These are phyloP conservation scores for Globisporangium spiculum DNA, from an alignment of 352 stramenopile genomes.

Conservation along the genomic window DNA sequence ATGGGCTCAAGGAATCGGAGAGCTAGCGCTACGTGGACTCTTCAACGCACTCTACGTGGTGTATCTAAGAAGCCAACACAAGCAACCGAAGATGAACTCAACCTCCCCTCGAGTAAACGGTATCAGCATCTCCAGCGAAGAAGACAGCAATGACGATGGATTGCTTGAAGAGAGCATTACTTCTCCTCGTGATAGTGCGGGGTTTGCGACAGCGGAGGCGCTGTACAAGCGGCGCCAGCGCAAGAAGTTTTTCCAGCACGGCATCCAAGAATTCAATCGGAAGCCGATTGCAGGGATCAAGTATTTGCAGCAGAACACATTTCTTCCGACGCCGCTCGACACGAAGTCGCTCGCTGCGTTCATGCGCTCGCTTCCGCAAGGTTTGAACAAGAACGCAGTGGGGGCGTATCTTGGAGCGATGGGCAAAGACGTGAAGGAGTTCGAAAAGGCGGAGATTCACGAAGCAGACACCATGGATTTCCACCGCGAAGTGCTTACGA, in stretches of 20 bases:
- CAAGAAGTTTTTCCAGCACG: conserved; percentile 83
- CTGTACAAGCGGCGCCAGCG: conserved; percentile 64
- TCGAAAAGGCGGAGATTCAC: conserved; percentile 70
- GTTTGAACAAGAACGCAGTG: conserved; percentile 81
- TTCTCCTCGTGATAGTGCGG: conserved; percentile 4
- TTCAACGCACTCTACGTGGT: conserved; percentile 80
- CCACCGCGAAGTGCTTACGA: conserved; percentile 64
- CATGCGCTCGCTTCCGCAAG: conserved; percentile 73
- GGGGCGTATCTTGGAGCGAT: conserved; percentile 85
- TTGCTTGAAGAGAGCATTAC: conserved; percentile 27
- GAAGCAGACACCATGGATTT: conserved; percentile 85
- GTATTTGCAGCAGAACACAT: conserved; percentile 74
- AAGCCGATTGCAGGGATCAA: conserved; percentile 89
- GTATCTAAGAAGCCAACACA: conserved; percentile 47
- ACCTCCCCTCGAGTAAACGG: background rate
- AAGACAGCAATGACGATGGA: conserved; percentile 30
- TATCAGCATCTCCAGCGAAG: conserved; percentile 22
- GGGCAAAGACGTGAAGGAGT: conserved; percentile 74
- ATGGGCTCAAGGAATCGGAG: conserved; percentile 64
- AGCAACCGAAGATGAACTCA: conserved; percentile 24
- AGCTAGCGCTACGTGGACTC: conserved; percentile 62
- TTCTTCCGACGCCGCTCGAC: conserved; percentile 78
- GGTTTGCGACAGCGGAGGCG: conserved; percentile 42
- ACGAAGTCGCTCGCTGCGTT: conserved; percentile 82
- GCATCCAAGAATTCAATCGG: conserved; percentile 94